Base-by-base conservation (phyloP, 2,329 filamentous ascomycete genomes). In the Moelleriella libera region DNA sequence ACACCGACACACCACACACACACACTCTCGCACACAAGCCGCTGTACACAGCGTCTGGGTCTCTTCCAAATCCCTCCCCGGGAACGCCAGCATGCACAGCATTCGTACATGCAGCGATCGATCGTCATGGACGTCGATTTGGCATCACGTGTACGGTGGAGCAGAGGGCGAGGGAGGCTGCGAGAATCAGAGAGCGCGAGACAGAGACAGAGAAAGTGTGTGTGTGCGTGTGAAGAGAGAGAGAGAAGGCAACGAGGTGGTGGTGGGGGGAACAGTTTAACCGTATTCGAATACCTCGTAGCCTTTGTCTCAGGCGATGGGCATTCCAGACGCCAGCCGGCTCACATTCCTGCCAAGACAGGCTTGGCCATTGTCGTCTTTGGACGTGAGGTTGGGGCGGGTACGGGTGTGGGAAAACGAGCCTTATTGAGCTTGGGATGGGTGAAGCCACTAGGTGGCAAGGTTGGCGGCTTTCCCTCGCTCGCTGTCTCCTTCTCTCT, bases 261-360 rank as follows among this genome's bases (percentile, higher is more conserved):
- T 48, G 45, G 32, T 8, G 8, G 32, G 12, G 32, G 21, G 21
- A 21, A 21, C 21, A 21, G 45, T 45, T 53, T 53, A 50, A 49
- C 51, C 52, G 52, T 55, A 56, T 57, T 56, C 53, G 50, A 55
- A 46, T 52, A 49, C 49, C 50, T 51, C 51, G 57, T 62, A 58
- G 59, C 58, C 59, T 60, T 62, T 65, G 63, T 65, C 62, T 65
- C 62, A 63, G 56, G 50, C 52, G 45, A 46, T 51, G 47, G 53
- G 49, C 62, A 64, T 64, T 64, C 62, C 62, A 63, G 50, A 54
- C 53, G 51, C 47, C 44, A 49, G 50, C 54, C 50, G 51, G 49
- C 47, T 49, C 41, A 48, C 59, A 62, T 62, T 61, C 60, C 57
- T 51, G 51, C 46, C 48, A 49, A 45, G 48, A 46, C 41, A 43